Evolutionary conservation across 441 rosid species (phyloP).

Genomic region (Adansonia madagascariensis): DNA sequence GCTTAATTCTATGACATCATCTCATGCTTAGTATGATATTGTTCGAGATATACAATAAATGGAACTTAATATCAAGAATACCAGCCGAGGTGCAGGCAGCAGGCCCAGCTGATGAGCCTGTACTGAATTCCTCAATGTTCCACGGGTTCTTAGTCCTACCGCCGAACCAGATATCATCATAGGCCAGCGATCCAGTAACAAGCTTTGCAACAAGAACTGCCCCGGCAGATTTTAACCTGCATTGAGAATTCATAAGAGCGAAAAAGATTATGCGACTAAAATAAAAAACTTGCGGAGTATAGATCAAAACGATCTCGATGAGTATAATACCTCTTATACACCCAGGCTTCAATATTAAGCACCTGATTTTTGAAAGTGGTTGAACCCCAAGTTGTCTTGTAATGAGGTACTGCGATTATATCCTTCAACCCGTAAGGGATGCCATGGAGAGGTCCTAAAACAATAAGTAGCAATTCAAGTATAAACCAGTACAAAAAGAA

Average conservation of each 20-base stretch:
- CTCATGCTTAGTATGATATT: neutral
- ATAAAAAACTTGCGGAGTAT: neutral
- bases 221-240: slow-evolving; percentile 70
- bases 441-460: slow-evolving; percentile 86
- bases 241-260: slow-evolving; percentile 1
- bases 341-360: slow-evolving; percentile 81
- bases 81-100: slow-evolving; percentile 93
- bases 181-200: slow-evolving; percentile 80
- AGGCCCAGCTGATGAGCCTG: slow-evolving; percentile 94
- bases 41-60: neutral
- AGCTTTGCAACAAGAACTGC: slow-evolving; percentile 95
- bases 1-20: slow-evolving; percentile 6
- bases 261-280: neutral
- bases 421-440: slow-evolving; percentile 92
- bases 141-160: slow-evolving; percentile 94
- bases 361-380: slow-evolving; percentile 69
- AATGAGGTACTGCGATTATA: slow-evolving; percentile 69
- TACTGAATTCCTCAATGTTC: slow-evolving; percentile 88
- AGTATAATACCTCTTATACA: slow-evolving; percentile 64
- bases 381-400: slow-evolving; percentile 93
- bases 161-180: slow-evolving; percentile 90
- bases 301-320: neutral
- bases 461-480: slow-evolving; percentile 13
- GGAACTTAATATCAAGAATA: slow-evolving; percentile 29
- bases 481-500: neutral